Evolutionary conservation across 139 green algal genomes (phyloP).

Genomic region (Chlamydomonas sp.): DNA sequence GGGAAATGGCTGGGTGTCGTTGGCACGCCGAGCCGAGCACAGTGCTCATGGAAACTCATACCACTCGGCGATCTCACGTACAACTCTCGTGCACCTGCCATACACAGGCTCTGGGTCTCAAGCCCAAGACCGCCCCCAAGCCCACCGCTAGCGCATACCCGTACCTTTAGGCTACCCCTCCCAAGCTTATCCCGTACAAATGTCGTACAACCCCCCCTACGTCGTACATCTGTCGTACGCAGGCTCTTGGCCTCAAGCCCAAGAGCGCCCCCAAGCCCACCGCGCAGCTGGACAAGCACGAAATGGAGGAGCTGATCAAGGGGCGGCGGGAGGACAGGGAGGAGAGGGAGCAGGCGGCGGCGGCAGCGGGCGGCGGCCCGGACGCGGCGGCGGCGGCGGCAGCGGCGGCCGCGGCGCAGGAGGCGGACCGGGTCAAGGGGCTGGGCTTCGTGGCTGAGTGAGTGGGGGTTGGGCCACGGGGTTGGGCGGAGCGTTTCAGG

Average conservation of each 20-base stretch:
- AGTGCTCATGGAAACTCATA: no score
- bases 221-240: not conserved
- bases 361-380: not conserved
- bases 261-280: conserved; percentile 49
- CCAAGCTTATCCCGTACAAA: not conserved
- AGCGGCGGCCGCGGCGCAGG: not conserved
- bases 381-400: conserved; percentile 11
- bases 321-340: conserved; percentile 30
- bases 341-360: conserved; percentile 21
- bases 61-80: no score
- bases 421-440: conserved; percentile 50
- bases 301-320: conserved; percentile 71
- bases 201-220: not conserved
- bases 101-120: no score
- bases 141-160: no score
- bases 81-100: no score
- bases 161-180: not conserved
- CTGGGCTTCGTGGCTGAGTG: conserved; percentile 57
- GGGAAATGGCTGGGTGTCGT: no score
- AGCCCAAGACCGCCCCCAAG: no score
- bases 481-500: not conserved
- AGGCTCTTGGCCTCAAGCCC: conserved; percentile 78
- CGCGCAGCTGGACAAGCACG: conserved; percentile 62
- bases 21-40: no score
- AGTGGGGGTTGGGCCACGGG: not conserved